Percentiles rank a stretch among this genome's conserved stretches.
phyloP scores from a whole-genome alignment of 306 rosid genomes.

The Acacia melanoxylon region DNA sequence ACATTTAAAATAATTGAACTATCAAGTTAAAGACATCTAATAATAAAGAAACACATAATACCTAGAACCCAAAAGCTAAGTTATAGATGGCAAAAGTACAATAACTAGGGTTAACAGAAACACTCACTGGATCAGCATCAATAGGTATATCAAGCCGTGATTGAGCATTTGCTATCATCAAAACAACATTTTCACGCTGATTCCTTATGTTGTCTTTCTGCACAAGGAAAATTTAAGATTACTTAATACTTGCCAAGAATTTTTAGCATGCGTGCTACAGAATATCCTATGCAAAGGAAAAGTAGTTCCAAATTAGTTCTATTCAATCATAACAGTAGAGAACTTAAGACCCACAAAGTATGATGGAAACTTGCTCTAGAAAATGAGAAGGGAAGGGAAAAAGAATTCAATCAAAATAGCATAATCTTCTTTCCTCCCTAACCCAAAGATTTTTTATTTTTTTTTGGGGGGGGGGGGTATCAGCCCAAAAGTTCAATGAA shows the following conservation, averaged over 20 bases:
- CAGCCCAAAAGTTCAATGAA: not conserved
- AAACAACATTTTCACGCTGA: slow-evolving; percentile 88
- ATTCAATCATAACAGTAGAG: slow-evolving; percentile 15
- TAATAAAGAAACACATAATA: slow-evolving; percentile 5
- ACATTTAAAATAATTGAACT: slow-evolving; percentile 5
- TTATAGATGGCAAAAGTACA: slow-evolving; percentile 9
- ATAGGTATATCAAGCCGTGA: slow-evolving; percentile 67
- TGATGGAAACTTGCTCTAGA: not conserved
- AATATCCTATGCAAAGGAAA: slow-evolving; percentile 6
- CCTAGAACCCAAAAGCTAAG: slow-evolving; percentile 22
- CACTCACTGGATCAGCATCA: slow-evolving; percentile 79
- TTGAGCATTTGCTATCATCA: slow-evolving; percentile 88
- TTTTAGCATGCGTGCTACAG: slow-evolving; percentile 13
- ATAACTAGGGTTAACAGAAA: slow-evolving; percentile 21
- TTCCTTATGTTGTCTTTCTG: slow-evolving; percentile 90
- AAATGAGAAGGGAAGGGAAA: not conserved
- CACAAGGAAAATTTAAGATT: slow-evolving; percentile 16
- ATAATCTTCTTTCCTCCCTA: not conserved
- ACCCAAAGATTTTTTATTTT: not conserved
- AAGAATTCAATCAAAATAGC: not conserved
- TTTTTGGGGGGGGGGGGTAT: not conserved
- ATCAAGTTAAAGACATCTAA: not conserved
- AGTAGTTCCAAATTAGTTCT: not conserved
- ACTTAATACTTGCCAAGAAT: not conserved
- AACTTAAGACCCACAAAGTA: not conserved